These are phyloP conservation scores for Conringia planisiliqua DNA, from an alignment of 345 rosid species.

Conservation along the genomic window DNA sequence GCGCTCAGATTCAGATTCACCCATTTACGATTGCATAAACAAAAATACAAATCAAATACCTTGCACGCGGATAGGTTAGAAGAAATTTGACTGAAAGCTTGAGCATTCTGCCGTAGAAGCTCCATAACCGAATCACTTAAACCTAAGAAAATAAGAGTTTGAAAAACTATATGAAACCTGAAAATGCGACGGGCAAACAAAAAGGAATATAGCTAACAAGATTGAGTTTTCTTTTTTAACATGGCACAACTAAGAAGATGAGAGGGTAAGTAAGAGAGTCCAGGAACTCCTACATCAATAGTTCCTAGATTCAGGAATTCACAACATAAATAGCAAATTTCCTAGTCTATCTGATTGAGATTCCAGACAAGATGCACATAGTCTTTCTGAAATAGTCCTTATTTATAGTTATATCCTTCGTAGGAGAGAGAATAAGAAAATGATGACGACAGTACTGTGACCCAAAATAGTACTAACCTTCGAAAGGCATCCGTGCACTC, in stretches of 20 bases:
- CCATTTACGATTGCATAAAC: background rate
- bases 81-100: constrained; percentile 66
- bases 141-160: constrained; percentile 41
- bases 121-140: constrained; percentile 54
- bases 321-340: background rate
- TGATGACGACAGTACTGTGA: background rate
- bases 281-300: background rate
- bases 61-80: constrained; percentile 68
- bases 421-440: background rate
- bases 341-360: background rate
- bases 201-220: constrained; percentile 11
- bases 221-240: background rate
- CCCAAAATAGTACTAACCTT: constrained; percentile 51
- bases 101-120: constrained; percentile 73
- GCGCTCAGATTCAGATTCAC: constrained; percentile 1
- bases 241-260: background rate
- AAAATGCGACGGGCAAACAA: background rate
- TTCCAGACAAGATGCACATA: background rate
- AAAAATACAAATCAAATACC: constrained; percentile 41
- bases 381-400: background rate
- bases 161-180: background rate
- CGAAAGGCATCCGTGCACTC: constrained; percentile 42
- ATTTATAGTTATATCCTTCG: background rate
- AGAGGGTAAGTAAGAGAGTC: background rate
- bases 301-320: background rate